Evolutionary conservation across 2,329 filamentous ascomycete species (phyloP).

Genomic region (Fusarium xylarioides): DNA sequence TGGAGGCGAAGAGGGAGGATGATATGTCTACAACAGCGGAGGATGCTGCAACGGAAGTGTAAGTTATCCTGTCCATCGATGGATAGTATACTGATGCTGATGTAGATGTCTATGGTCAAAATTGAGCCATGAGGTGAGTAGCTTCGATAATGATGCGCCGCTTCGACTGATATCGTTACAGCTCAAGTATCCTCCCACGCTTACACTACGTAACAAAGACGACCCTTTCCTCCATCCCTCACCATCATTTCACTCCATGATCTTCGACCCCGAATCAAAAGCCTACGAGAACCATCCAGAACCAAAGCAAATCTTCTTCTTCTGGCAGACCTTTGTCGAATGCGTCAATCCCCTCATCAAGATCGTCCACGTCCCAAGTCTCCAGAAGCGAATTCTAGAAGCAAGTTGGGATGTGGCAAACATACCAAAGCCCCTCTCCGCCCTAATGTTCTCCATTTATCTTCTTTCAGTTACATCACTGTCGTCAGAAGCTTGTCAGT

Average conservation of each 20-base stretch:
- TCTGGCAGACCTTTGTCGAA: constrained; percentile 49
- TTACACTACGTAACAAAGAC: constrained; percentile 33
- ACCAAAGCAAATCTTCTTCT: constrained; percentile 41
- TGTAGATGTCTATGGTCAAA: constrained; percentile 31
- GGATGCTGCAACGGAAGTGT: constrained; percentile 2
- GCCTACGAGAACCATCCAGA: constrained; percentile 41
- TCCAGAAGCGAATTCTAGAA: constrained; percentile 45
- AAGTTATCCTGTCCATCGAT: neutral
- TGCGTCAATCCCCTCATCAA: constrained; percentile 46
- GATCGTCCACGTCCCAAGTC: constrained; percentile 46
- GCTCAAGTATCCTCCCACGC: constrained; percentile 39
- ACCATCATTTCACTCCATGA: constrained; percentile 8
- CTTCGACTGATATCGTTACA: constrained; percentile 1
- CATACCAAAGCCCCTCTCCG: constrained; percentile 28
- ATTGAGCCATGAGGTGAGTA: constrained; percentile 25
- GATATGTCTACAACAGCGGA: neutral
- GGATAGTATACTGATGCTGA: too few relatives aligned
- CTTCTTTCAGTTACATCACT: constrained; percentile 38
- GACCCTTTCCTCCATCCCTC: constrained; percentile 26
- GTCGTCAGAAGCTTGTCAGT: constrained; percentile 25
- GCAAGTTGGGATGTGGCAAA: constrained; percentile 39
- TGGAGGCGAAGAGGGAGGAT: constrained; percentile 1
- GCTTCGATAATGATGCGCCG: rapidly evolving
- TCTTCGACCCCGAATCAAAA: neutral
- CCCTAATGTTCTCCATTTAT: constrained; percentile 44